phyloP scores from a whole-genome alignment of 345 rosid species.

The Eucalyptus marginata region DNA sequence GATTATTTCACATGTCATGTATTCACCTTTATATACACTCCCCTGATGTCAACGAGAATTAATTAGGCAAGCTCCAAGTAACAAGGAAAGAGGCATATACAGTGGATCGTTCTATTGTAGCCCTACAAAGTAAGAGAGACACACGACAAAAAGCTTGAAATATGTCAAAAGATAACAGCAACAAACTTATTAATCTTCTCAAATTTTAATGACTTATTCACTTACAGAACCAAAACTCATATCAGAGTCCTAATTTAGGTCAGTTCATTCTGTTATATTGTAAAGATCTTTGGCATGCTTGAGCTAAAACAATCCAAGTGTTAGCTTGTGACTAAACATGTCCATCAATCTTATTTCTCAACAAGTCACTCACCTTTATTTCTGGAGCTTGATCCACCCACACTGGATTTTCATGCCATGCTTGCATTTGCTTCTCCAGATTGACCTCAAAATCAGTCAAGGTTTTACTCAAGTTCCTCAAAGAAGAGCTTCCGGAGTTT shows the following conservation, averaged over 20 bases:
- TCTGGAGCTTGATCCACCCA: constrained; percentile 54
- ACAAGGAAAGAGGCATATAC: background rate
- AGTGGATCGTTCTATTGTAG: background rate
- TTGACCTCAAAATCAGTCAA: constrained; percentile 22
- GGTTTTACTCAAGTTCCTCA: constrained; percentile 23
- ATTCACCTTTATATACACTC: background rate
- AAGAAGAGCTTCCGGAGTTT: constrained; percentile 7
- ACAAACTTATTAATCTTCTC: background rate
- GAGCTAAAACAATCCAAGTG: background rate
- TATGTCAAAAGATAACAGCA: background rate
- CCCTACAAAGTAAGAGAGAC: background rate
- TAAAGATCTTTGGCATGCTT: background rate
- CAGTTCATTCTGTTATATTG: background rate
- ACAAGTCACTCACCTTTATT: constrained; percentile 32
- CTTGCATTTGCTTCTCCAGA: constrained; percentile 53
- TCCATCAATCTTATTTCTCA: background rate
- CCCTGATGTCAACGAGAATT: background rate
- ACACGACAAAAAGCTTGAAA: background rate
- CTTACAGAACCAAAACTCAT: background rate
- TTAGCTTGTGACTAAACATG: background rate
- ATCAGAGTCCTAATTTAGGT: background rate
- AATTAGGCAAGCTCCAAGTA: background rate
- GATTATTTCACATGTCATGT: background rate
- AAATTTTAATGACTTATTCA: background rate
- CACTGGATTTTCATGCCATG: constrained; percentile 71